Evolutionary conservation across 1,284 basidiomycete species (phyloP), one percentile per base, ranked within the genome.

Genomic region (Leccinum pallidistipes): DNA sequence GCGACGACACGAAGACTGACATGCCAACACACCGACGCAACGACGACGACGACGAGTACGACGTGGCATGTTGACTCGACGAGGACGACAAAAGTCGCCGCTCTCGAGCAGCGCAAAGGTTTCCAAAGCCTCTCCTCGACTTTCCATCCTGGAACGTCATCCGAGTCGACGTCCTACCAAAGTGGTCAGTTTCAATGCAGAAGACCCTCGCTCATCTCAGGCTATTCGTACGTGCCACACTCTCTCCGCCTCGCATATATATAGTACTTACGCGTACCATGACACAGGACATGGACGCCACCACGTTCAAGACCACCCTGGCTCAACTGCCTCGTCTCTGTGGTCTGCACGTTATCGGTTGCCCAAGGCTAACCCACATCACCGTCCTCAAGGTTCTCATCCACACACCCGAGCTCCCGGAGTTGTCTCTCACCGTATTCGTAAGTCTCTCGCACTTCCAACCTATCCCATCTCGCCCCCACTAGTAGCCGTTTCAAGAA

Each of bases 61-160:
- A 38, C 14, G 14, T 14, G 36, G 36, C 36, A 38, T 38, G 36
- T 14, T 38, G 36, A 38, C 36, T 38, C 36, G 36, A 38, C 36
- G 36, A 38, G 36, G 36, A 38, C 36, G 36, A 38, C 36, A 38
- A 38, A 88, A 66, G 72, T 81, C 0, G 69, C 75, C 24, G 73
- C 78, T 58, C 74, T 90, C 29, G 62, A 75, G 14, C 68, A 77
- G n/a, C 63, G 86, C n/a, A 55, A 57, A 21, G 52, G 47, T 2
- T 69, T 90, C 34, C 76, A 76, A 21, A 79, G 71, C 32, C 69
- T 91, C 12, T 74, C 6, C 72, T 91, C 27, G 84, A 89, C 59
- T 77, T 74, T 57, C 81, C 83, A n/a, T 83, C 83, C 3, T 86
- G 86, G 84, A 81, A 81, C 66, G 73, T 86, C 14, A 74, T 87